These are phyloP conservation scores for Neurospora tetrasperma DNA, from an alignment of 495 filamentous ascomycete species.

Conservation along the genomic window DNA sequence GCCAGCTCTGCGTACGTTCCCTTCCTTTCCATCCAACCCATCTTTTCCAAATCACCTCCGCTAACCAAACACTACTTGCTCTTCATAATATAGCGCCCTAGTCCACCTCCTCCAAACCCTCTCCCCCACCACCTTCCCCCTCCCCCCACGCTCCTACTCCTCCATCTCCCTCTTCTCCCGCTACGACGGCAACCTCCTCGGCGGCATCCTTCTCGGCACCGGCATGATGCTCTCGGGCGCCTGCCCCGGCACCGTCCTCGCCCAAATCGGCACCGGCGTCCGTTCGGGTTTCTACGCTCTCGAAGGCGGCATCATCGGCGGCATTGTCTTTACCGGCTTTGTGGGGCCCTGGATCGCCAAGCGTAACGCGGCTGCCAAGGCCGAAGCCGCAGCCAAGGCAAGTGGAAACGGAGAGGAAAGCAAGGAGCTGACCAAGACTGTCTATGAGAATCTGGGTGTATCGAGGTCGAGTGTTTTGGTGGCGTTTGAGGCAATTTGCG, in stretches of 20 bases:
- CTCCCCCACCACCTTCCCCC: slow-evolving; percentile 21
- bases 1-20: slow-evolving; percentile 43
- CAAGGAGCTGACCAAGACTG: slow-evolving; percentile 11
- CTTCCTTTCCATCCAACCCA: too few relatives aligned
- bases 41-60: too few relatives aligned
- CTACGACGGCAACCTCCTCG: slow-evolving; percentile 48
- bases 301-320: slow-evolving; percentile 33
- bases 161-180: slow-evolving; percentile 29
- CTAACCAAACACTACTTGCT: too few relatives aligned
- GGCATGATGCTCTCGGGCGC: slow-evolving; percentile 47
- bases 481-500: slow-evolving; percentile 22
- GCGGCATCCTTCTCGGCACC: slow-evolving; percentile 41
- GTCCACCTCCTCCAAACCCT: slow-evolving; percentile 24
- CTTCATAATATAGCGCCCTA: slow-evolving; percentile 11
- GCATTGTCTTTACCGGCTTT: slow-evolving; percentile 29
- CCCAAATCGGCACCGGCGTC: slow-evolving; percentile 41
- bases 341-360: slow-evolving; percentile 13
- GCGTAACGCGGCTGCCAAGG: background rate
- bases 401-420: background rate
- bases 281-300: slow-evolving; percentile 33
- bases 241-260: slow-evolving; percentile 46
- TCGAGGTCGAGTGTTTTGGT: slow-evolving; percentile 12
- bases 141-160: slow-evolving; percentile 25
- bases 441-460: slow-evolving; percentile 26
- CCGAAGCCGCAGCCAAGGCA: background rate